Percentiles rank a stretch among this genome's conserved stretches.
phyloP scores from a whole-genome alignment of 176 grass and related monocot genomes.

The Chloris gayana region DNA sequence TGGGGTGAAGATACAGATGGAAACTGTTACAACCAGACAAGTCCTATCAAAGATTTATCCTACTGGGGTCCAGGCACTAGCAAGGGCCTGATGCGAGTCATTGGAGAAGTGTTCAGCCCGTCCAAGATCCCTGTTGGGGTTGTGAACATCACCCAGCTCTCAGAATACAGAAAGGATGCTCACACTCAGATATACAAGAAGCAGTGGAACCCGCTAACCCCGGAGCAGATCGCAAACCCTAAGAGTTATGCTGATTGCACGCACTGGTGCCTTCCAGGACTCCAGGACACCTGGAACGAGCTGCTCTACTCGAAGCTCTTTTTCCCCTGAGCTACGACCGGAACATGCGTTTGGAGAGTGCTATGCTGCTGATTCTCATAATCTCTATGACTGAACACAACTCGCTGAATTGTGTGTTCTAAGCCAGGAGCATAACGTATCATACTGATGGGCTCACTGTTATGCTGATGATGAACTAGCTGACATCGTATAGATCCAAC shows the following conservation, averaged over 20 bases:
- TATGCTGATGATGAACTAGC: slow-evolving; percentile 14
- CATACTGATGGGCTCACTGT: slow-evolving; percentile 13
- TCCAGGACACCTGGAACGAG: slow-evolving; percentile 98
- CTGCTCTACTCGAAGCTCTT: slow-evolving; percentile 82
- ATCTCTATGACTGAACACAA: not conserved
- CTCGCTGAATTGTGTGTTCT: not conserved
- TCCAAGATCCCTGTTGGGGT: slow-evolving; percentile 56
- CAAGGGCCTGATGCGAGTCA: slow-evolving; percentile 81
- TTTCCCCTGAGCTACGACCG: slow-evolving; percentile 52
- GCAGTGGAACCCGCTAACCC: slow-evolving; percentile 74
- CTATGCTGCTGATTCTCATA: not conserved
- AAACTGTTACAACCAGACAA: slow-evolving; percentile 94
- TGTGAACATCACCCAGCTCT: slow-evolving; percentile 92
- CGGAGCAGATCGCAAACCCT: slow-evolving; percentile 71
- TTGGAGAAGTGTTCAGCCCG: slow-evolving; percentile 56
- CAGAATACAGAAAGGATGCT: slow-evolving; percentile 87
- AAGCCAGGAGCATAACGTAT: slow-evolving; percentile 14
- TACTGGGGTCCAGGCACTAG: slow-evolving; percentile 81
- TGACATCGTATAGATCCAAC: slow-evolving; percentile 31
- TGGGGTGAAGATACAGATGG: slow-evolving; percentile 80
- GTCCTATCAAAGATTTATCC: slow-evolving; percentile 53
- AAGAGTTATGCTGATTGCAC: slow-evolving; percentile 85
- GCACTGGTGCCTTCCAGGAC: slow-evolving; percentile 91
- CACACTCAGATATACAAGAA: slow-evolving; percentile 99
- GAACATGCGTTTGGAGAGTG: not conserved